Evolutionary conservation across 768 basidiomycete genomes (phyloP).

Genomic region (Suillus plorans): DNA sequence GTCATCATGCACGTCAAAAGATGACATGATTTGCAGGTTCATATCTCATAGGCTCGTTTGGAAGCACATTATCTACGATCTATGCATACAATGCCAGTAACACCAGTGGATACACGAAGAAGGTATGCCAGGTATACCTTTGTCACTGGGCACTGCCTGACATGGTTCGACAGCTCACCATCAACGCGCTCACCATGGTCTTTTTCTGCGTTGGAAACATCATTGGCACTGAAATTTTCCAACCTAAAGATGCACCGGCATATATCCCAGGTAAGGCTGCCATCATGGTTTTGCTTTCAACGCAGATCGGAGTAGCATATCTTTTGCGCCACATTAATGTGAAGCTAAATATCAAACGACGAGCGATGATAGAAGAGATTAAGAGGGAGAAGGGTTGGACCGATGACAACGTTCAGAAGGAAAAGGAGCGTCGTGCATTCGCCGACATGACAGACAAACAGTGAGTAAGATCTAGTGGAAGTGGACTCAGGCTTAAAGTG

Average conservation of each 20-base stretch:
- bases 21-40: slow-evolving; percentile 13
- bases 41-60: slow-evolving; percentile 23
- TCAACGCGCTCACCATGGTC: slow-evolving; percentile 20
- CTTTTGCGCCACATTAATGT: slow-evolving; percentile 21
- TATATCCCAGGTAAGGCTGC: slow-evolving; percentile 36
- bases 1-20: neutral
- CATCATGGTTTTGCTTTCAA: slow-evolving; percentile 28
- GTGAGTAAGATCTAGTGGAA: slow-evolving; percentile 11
- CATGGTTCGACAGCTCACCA: slow-evolving; percentile 12
- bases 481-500: neutral
- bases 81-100: slow-evolving; percentile 29
- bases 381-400: slow-evolving; percentile 23
- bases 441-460: slow-evolving; percentile 28
- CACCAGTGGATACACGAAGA: slow-evolving; percentile 28
- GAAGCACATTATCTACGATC: slow-evolving; percentile 22
- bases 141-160: neutral
- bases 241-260: slow-evolving; percentile 20
- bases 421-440: slow-evolving; percentile 28
- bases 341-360: slow-evolving; percentile 21
- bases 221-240: slow-evolving; percentile 26
- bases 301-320: slow-evolving; percentile 23
- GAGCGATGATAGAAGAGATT: slow-evolving; percentile 14
- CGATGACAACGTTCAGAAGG: slow-evolving; percentile 19
- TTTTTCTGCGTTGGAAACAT: slow-evolving; percentile 23
- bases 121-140: slow-evolving; percentile 12